Evolutionary conservation across 169 alveolate genomes (phyloP).

Genomic region (Plasmodium coatneyi): DNA sequence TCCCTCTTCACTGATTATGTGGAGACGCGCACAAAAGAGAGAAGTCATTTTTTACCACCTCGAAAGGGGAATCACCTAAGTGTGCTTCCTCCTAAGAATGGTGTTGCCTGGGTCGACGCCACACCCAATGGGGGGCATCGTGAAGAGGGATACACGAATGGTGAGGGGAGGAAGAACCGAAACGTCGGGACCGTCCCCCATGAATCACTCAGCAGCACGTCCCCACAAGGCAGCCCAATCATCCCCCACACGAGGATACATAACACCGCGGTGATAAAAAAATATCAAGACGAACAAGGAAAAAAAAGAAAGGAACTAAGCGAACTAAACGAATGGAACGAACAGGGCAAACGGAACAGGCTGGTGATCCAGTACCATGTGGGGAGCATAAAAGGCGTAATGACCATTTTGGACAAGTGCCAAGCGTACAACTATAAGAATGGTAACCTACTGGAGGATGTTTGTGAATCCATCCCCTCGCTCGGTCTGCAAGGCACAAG

Average conservation of each 20-base stretch:
- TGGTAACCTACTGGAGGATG: slow-evolving; percentile 3
- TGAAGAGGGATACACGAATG: background rate
- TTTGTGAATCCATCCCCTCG: background rate
- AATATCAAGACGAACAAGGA: slow-evolving; percentile 3
- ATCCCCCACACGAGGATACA: background rate
- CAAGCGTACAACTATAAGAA: slow-evolving; percentile 33
- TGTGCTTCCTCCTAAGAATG: background rate
- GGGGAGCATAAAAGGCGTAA: background rate
- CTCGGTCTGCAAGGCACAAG: background rate
- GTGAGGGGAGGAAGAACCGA: background rate
- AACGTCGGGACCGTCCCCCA: background rate
- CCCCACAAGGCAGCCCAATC: background rate
- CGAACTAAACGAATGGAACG: background rate
- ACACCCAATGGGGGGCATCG: background rate
- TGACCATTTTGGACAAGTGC: slow-evolving; percentile 23
- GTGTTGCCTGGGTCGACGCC: background rate
- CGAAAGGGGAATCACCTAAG: background rate
- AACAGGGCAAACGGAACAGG: background rate
- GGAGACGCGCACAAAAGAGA: background rate
- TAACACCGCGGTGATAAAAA: background rate
- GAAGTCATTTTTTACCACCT: background rate
- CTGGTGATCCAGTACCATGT: slow-evolving; percentile 25
- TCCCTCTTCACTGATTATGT: background rate
- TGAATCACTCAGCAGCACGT: background rate
- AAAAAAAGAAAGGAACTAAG: background rate